Conservation (phyloP, 192 early-diverging fungal genomes). For the Spizellomyces sp. region DNA sequence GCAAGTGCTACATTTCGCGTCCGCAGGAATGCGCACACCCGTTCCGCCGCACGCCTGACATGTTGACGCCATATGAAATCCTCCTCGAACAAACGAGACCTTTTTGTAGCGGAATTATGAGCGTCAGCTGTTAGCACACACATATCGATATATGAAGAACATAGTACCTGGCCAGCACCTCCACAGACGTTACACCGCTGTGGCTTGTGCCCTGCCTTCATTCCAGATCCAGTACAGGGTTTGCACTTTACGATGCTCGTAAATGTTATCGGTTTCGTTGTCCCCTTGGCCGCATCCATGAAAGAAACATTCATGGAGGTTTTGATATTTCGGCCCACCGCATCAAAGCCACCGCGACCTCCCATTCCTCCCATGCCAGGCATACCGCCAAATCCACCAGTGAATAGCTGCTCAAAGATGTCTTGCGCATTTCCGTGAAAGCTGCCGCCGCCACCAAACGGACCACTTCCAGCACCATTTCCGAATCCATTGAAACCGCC, state of each 20-base stretch:
- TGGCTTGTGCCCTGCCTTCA: conserved; percentile 74
- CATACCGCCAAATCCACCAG: conserved; percentile 54
- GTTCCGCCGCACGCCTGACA: conserved; percentile 86
- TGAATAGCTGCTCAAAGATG: conserved; percentile 76
- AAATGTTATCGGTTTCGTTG: conserved; percentile 66
- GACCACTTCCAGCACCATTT: conserved; percentile 26
- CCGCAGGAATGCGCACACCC: conserved; percentile 68
- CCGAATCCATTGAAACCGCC: conserved; percentile 61
- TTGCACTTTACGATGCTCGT: conserved; percentile 72
- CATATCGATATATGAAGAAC: not conserved
- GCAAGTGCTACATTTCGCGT: conserved; percentile 75
- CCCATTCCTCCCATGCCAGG: conserved; percentile 29
- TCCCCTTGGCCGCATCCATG: conserved; percentile 89
- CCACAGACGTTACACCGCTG: conserved; percentile 74
- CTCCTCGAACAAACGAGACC: conserved; percentile 79
- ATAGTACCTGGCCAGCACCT: conserved; percentile 73
- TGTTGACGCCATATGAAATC: conserved; percentile 86
- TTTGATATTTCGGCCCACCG: conserved; percentile 68
- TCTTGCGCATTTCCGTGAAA: conserved; percentile 61
- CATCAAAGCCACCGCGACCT: conserved; percentile 27
- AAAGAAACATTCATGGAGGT: conserved; percentile 71
- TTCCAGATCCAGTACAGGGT: conserved; percentile 78
- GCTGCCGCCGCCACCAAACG: conserved; percentile 34
- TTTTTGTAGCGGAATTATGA: not conserved
- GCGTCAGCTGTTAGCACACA: not conserved